Base-by-base conservation (phyloP, 1,139 yeast species). In the Pichia inconspicua region DNA sequence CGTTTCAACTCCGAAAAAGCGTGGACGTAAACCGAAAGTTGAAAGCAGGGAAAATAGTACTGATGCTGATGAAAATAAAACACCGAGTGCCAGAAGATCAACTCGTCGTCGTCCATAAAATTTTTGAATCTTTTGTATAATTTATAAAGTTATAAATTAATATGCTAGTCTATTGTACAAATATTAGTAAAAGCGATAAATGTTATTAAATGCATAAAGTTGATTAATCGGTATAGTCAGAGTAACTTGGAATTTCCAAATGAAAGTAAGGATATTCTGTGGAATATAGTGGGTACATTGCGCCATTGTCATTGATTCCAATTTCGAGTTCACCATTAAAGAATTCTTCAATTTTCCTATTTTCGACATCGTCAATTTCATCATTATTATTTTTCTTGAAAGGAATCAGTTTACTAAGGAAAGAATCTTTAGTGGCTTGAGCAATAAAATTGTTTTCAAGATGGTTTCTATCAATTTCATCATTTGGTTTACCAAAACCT, bases 211-310 rank as follows among this genome's bases (percentile, higher is more conserved):
- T 36, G 22, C 22, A 8, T 17, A 36, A 36, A 36, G 22, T 9
- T 10, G 12, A 17, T 38, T 25, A n/a, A 47, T 76, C 37, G 25
- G 50, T 48, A 40, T 51, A 55, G 38, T 53, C 54, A 11, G 53
- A 40, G 39, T 54, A 82, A 54, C 85, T 80, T 22, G 96, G 96
- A 58, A 89, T 80, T 47, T 88, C 95, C 51, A 87, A 71, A 67
- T 88, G 96, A 77, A 89, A 86, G 65, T 80, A 86, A 40, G 96
- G 95, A 36, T 88, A 78, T 61, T 82, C 75, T 1, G 95, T 85
- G 47, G 82, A 80, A 15, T 80, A 72, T 2, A 88, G 31, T 3
- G 60, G 53, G 15, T 31, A 41, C 15, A 50, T 17, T 19, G 30
- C 78, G 25, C 90, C 81, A 50, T 69, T 49, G 47, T 68, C 44